Conservation (phyloP, 148 eudicot genomes). For the Rhododendron simsii region DNA sequence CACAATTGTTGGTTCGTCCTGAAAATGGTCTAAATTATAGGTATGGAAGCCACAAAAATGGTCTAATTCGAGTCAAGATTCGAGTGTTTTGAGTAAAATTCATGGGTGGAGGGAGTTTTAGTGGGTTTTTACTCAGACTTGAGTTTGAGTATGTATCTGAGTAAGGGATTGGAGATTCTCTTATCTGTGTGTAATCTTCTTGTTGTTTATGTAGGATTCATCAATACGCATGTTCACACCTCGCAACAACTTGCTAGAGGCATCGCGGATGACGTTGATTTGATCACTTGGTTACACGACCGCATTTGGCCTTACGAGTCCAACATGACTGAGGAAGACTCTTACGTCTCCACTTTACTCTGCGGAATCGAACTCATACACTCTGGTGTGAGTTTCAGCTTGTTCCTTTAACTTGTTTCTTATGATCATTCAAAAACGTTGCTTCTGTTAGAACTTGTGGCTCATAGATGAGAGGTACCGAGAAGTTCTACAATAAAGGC, state of each 20-base stretch:
- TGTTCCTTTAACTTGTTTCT: background rate
- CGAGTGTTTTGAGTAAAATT: background rate
- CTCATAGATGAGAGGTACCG: too few relatives aligned
- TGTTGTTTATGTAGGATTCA: constrained; percentile 40
- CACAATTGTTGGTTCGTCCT: too few relatives aligned
- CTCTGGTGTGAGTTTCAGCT: constrained; percentile 56
- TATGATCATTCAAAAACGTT: background rate
- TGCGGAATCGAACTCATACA: constrained; percentile 95
- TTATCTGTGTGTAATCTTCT: background rate
- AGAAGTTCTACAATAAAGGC: too few relatives aligned
- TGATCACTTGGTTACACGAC: constrained; percentile 81
- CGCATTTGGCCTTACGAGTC: constrained; percentile 96
- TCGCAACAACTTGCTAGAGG: constrained; percentile 90
- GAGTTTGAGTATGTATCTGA: background rate
- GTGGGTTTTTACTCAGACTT: background rate
- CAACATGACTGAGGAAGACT: constrained; percentile 69
- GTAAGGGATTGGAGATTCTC: background rate
- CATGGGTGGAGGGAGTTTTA: background rate
- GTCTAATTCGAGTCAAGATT: too few relatives aligned
- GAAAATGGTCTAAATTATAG: too few relatives aligned
- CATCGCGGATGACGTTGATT: constrained; percentile 88
- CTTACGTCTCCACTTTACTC: constrained; percentile 75
- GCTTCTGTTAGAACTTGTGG: too few relatives aligned
- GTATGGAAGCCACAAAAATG: too few relatives aligned
- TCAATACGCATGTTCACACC: constrained; percentile 90